Conservation (phyloP, 139 green algal genomes). For the Closterium sp. region DNA sequence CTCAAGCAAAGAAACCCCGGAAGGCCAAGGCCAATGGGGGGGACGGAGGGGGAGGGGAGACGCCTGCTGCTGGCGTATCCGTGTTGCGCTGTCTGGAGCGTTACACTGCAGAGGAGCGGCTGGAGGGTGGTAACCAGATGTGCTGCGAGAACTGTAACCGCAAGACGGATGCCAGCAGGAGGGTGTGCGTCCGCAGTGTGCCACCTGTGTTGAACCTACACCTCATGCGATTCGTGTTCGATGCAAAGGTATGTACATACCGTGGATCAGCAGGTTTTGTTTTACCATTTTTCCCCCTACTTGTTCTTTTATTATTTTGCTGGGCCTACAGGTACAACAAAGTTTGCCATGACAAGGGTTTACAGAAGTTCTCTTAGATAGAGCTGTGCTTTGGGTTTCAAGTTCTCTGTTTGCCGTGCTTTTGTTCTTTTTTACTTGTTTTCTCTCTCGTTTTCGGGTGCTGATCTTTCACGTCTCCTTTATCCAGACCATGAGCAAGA, state of each 20-base stretch:
- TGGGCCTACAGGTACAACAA: no score
- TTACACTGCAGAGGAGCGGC: constrained; percentile 65
- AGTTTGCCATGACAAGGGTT: no score
- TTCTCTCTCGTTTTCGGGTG: no score
- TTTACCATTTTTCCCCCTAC: no score
- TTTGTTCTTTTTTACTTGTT: no score
- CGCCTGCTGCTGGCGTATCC: constrained; percentile 53
- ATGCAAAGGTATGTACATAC: constrained; percentile 58
- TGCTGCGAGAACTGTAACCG: constrained; percentile 70
- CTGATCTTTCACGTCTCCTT: no score
- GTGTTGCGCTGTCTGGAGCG: constrained; percentile 38
- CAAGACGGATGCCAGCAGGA: constrained; percentile 72
- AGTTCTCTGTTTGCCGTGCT: no score
- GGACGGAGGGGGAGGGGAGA: constrained; percentile 44
- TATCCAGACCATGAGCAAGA: constrained; percentile 51
- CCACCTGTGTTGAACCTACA: constrained; percentile 80
- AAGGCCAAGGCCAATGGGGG: background rate
- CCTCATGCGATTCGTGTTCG: constrained; percentile 90
- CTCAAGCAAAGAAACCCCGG: background rate
- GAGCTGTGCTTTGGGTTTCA: no score
- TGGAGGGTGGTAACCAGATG: constrained; percentile 83
- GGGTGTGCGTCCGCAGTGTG: constrained; percentile 64
- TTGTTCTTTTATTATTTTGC: no score
- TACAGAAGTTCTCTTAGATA: no score
- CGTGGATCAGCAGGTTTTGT: no score